These are phyloP conservation scores for Thalassiosira exigua DNA, from an alignment of 352 stramenopile species.

Conservation along the genomic window DNA sequence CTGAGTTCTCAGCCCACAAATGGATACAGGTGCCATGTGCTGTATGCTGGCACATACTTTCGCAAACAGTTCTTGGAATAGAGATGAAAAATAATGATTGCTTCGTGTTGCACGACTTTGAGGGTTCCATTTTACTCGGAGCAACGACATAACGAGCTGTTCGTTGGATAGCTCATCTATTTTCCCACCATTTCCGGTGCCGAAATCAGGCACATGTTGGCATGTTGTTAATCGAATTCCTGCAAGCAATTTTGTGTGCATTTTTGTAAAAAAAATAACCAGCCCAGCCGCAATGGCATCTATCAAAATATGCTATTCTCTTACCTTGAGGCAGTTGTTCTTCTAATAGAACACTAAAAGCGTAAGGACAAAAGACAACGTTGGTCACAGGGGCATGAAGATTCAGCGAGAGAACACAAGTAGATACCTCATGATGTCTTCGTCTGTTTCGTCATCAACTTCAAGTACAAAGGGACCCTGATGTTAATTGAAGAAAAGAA, in stretches of 20 bases:
- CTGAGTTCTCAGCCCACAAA: constrained; percentile 73
- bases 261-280: no score
- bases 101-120: constrained; percentile 69
- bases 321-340: constrained; percentile 76
- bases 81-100: constrained; percentile 80
- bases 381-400: background rate
- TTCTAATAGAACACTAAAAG: constrained; percentile 74
- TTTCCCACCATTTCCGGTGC: constrained; percentile 68
- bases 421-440: constrained; percentile 70
- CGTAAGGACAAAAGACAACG: background rate
- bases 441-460: constrained; percentile 85
- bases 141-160: constrained; percentile 83
- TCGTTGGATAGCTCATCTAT: constrained; percentile 69
- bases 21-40: constrained; percentile 66
- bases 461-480: constrained; percentile 80
- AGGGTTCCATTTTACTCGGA: constrained; percentile 85
- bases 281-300: no score
- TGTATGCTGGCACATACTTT: constrained; percentile 75
- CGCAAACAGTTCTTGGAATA: constrained; percentile 83
- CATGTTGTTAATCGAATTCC: constrained; percentile 78
- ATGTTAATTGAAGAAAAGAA: no score
- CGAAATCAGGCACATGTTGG: constrained; percentile 79
- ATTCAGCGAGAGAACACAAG: background rate
- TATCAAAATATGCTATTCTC: no score
- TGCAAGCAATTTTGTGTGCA: no score